Conservation (phyloP, 129 eudicot species). For the Lonicera japonica region DNA sequence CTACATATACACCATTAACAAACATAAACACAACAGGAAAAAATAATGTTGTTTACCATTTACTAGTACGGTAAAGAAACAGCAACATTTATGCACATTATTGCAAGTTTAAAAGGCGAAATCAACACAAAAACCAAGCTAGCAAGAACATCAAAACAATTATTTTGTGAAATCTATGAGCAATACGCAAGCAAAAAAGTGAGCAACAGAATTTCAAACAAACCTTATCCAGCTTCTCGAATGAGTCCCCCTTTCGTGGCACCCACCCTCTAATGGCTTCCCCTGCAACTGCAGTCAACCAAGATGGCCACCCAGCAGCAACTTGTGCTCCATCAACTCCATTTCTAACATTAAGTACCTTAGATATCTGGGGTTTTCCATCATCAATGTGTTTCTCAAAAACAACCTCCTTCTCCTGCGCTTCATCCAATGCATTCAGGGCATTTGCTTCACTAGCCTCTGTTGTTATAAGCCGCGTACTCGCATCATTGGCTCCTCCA, state of each 20-base stretch:
- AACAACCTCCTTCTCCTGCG: conserved; percentile 25
- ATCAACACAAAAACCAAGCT: background rate
- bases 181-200: background rate
- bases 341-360: conserved; percentile 36
- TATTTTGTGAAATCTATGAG: background rate
- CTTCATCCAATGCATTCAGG: conserved; percentile 28
- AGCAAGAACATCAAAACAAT: background rate
- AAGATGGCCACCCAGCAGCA: conserved; percentile 80
- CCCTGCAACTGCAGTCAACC: conserved; percentile 88
- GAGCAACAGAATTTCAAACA: conserved; percentile 6
- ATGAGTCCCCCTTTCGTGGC: conserved; percentile 72
- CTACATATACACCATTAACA: background rate
- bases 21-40: background rate
- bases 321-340: conserved; percentile 75
- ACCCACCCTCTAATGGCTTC: conserved; percentile 86
- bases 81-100: background rate
- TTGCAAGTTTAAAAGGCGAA: background rate
- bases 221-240: conserved; percentile 85
- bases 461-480: conserved; percentile 48
- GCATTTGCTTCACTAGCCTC: conserved; percentile 38
- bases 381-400: conserved; percentile 32
- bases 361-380: conserved; percentile 31
- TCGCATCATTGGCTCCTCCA: conserved; percentile 61
- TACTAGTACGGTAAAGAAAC: background rate
- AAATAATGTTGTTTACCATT: too few species aligned